Evolutionary conservation across 139 green algal species (phyloP), one percentile per base, ranked within the genome.

Genomic region (Chlamydomonas applanata): DNA sequence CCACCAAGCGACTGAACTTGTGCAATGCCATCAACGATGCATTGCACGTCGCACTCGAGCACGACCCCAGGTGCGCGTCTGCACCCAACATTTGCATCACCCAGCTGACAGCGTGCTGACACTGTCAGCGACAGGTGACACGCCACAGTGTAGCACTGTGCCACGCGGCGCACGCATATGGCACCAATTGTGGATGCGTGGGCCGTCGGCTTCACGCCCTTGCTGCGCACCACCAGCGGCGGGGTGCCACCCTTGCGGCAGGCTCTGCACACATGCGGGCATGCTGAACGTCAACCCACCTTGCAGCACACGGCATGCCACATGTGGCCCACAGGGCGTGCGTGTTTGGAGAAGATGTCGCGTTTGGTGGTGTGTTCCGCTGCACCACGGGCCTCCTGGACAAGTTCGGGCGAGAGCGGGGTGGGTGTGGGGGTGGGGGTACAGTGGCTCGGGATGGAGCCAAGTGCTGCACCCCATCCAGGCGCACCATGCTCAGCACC

Each of bases 311-410:
- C n/a, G n/a, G n/a, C n/a, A n/a, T n/a, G n/a, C n/a, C n/a, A n/a
- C n/a, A n/a, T n/a, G n/a, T n/a, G n/a, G n/a, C n/a, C n/a, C n/a
- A n/a, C 72, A 97, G 89, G 73, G 63, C 82, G 0, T 84, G 92
- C 19, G 82, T 94, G 13, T 97, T 98, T 75, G 94, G 94, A 4
- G 92, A 98, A 76, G 94, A 98, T 72, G 91, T 98, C 0, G 81
- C 75, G 0, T 98, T 98, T 78, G 94, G 94, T 13, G 94, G 94
- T 19, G 94, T 98, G 2, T 98, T 98, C 72, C 83, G 93, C 2
- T 97, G 91, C 80, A 97, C 91, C 4, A 88, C 89, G 3, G 92
- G 91, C 9, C 82, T 98, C 34, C 46, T 78, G 34, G 87, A 95
- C 46, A 78, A 82, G 0, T 97, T 92, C 84, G 94, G 94, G 1